Conservation (phyloP, 331 rosid genomes). For the Pyracantha coccinea region DNA sequence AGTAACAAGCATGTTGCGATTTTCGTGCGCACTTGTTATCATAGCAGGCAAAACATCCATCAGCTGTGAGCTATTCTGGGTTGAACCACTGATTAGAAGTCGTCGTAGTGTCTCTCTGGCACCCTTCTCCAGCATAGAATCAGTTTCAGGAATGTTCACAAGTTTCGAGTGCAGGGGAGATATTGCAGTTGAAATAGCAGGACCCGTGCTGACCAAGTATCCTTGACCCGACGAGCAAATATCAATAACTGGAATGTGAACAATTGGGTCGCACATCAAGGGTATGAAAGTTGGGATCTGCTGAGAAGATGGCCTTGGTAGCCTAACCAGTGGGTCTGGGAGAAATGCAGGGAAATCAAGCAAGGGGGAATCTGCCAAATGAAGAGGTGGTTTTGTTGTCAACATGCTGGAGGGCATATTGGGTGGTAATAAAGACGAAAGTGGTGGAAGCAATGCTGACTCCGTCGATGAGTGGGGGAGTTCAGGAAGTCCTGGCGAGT, state of each 20-base stretch:
- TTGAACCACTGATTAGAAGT: conserved; percentile 70
- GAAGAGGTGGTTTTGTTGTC: conserved; percentile 48
- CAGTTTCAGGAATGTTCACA: conserved; percentile 58
- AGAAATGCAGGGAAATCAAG: conserved; percentile 73
- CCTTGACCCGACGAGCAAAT: conserved; percentile 94
- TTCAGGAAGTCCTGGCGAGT: conserved; percentile 35
- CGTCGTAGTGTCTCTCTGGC: conserved; percentile 92
- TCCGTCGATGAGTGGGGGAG: conserved; percentile 23
- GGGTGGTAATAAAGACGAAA: conserved; percentile 55
- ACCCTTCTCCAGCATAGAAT: conserved; percentile 71
- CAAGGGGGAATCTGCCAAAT: conserved; percentile 34
- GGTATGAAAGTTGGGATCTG: conserved; percentile 92
- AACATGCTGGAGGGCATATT: conserved; percentile 48
- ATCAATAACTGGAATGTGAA: conserved; percentile 85
- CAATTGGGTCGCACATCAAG: conserved; percentile 85
- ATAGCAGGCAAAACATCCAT: conserved; percentile 64
- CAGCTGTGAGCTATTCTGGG: conserved; percentile 50
- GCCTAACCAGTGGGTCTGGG: conserved; percentile 64
- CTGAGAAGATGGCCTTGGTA: conserved; percentile 66
- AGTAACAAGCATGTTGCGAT: conserved; percentile 45
- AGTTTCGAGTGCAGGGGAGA: conserved; percentile 66
- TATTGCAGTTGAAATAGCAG: conserved; percentile 57
- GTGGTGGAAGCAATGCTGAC: conserved; percentile 43
- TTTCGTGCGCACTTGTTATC: conserved; percentile 45
- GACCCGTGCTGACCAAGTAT: conserved; percentile 86